Evolutionary conservation across 345 rosid genomes (phyloP).

Genomic region (Populus pruinosa): DNA sequence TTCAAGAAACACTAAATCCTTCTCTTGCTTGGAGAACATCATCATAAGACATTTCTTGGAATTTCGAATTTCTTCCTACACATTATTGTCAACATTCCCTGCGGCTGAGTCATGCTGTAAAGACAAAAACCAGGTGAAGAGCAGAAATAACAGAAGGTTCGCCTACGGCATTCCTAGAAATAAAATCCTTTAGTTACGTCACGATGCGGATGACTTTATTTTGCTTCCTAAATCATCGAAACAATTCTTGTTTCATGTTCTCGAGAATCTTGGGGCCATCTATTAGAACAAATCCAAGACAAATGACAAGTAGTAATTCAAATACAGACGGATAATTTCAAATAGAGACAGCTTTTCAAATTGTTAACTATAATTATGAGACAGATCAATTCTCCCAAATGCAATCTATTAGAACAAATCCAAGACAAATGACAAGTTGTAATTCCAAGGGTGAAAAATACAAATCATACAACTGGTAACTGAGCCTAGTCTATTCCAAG

Average conservation of each 20-base stretch:
- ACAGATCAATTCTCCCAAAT: neutral
- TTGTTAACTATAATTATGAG: neutral
- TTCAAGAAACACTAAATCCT: conserved; percentile 77
- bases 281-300: too few relatives aligned
- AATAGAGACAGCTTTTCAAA: neutral
- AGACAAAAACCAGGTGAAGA: neutral
- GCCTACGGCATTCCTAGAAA: neutral
- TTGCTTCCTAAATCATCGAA: neutral
- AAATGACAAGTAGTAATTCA: too few relatives aligned
- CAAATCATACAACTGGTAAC: neutral
- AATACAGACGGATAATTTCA: neutral
- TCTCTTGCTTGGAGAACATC: conserved; percentile 87
- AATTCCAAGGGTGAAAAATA: neutral
- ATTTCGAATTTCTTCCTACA: conserved; percentile 88
- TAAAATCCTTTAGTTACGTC: neutral
- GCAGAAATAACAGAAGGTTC: neutral
- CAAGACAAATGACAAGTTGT: neutral
- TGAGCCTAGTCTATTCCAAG: neutral
- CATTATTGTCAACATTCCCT: conserved; percentile 66
- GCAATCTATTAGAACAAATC: neutral
- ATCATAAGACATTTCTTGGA: conserved; percentile 88
- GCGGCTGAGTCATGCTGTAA: conserved; percentile 75
- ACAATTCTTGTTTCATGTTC: neutral
- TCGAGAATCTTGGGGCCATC: neutral
- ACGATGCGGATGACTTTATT: neutral